Base-by-base conservation (phyloP, 768 basidiomycete species). In the Amanita brunnescens region DNA sequence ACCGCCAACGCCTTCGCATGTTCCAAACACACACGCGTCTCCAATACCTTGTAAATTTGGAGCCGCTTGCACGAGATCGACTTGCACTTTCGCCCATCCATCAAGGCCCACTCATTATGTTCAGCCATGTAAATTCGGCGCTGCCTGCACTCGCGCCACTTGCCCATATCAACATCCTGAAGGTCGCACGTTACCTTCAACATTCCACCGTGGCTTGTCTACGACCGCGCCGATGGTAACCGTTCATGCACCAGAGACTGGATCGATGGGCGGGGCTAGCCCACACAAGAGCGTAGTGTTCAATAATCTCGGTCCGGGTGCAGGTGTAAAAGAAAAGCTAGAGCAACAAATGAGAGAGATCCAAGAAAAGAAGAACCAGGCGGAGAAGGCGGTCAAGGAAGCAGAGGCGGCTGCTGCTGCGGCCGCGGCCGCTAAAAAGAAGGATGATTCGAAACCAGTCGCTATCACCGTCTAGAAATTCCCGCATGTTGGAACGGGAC, bases 141-240 rank as follows among this genome's bases (percentile, higher is more conserved):
- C 86, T 12, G 78, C 71, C 16, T 98, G 95, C 66, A 96, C 91
- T 7, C 81, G 91, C 49, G 81, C 83, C 30, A 77, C 81, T 55
- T 98, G 95, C 65, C 68, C 81, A n/a, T 99, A 86, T 75, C 81
- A 88, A 55, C 95, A 99, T 62, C 95, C 95, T 0, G 81, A 88
- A 51, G 87, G 86, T 8, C 85, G 90, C 10, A 85, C 87, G 20
- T 73, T 91, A 6, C 89, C 90, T 2, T 73, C 80, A 2, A 71
- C 81, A 10, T 92, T 92, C 76, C 87, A 91, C 61, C 83, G 87
- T 18, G 88, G 89, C 0, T 65, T 91, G 23, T 74, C 80, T 13
- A 71, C 77, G 3, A 73, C 67, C 23, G 76, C 78, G 0, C 82
- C 84, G 6, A 57, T 86, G 55, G 80, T 85, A 35, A 85, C 61